These are phyloP conservation scores for Eragrostis nindensis DNA, from an alignment of 176 grass and related monocot genomes.

Conservation along the genomic window DNA sequence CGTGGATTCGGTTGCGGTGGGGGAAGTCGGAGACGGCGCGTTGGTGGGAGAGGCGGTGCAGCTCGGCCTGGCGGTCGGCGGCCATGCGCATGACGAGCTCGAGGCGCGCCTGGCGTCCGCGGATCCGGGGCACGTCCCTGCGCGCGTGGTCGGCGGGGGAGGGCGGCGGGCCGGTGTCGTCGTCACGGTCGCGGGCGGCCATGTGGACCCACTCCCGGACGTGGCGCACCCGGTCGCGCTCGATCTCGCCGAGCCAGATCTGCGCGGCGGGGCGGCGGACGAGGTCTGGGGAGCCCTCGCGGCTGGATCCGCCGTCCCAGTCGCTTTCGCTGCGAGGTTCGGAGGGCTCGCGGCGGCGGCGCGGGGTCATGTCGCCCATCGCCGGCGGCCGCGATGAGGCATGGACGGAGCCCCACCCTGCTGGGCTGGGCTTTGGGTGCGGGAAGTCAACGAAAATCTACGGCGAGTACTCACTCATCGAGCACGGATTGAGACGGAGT, in stretches of 20 bases:
- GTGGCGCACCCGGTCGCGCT: conserved; percentile 67
- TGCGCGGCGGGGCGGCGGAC: conserved; percentile 28
- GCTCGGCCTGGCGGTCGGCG: conserved; percentile 84
- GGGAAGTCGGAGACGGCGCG: conserved; percentile 75
- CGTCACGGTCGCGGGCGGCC: conserved; percentile 53
- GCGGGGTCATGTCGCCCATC: conserved; percentile 42
- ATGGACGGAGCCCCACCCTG: conserved; percentile 21
- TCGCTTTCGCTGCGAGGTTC: conserved; percentile 68
- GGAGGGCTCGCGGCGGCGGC: conserved; percentile 32
- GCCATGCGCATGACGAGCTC: conserved; percentile 93
- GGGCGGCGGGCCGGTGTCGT: conserved; percentile 32
- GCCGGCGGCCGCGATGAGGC: conserved; percentile 25
- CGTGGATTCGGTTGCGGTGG: conserved; percentile 93
- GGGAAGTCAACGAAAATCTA: background rate
- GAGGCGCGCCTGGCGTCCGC: conserved; percentile 85
- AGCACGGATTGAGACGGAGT: background rate
- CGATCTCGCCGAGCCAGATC: conserved; percentile 68
- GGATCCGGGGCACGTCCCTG: conserved; percentile 66
- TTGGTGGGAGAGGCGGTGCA: conserved; percentile 65
- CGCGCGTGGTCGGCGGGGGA: conserved; percentile 46
- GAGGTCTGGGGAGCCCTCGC: conserved; percentile 73
- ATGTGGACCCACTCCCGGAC: conserved; percentile 69
- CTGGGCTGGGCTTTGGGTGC: conserved; percentile 11
- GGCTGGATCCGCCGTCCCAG: conserved; percentile 68
- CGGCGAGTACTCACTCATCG: background rate